Evolutionary conservation across 805 yeast genomes (phyloP), one percentile per base, ranked within the genome.

Genomic region (Cyberlindnera nakhonratchasimensis): DNA sequence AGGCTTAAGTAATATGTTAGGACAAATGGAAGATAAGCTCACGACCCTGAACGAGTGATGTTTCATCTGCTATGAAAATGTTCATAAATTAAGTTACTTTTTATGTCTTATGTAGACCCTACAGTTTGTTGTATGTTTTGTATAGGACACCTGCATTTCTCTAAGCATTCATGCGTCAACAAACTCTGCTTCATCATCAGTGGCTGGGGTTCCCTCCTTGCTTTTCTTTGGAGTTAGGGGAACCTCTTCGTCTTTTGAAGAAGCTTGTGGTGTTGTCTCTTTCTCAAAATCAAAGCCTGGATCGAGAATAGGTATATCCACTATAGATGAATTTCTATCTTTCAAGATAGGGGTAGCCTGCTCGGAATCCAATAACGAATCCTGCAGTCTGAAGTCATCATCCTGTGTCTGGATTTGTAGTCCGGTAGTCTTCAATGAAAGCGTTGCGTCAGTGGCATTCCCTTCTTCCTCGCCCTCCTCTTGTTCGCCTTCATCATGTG

Each of bases 11-110:
- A 40, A 34, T 6, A 50, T 61, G 17, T 42, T 66, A 40, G 61
- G 58, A 8, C 48, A 54, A 3, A 49, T 65, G 46, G 66, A 59
- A 35, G 66, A 62, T 28, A 65, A 59, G 33, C 37, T 61, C 16
- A 30, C 30, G 26, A 46, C 48, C 18, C 39, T 54, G 42, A 48
- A 44, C 20, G 61, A 55, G 40, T 58, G 24, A 31, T 6, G 5
- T 29, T 14, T 29, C 16, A 23, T 23, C 12, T 12, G 26, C 26
- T n/a, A n/a, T n/a, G n/a, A 23, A 9, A 23, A 8, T 12, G 26
- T 9, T 12, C 8, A 23, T 23, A 9, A 9, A 23, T 9, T 9
- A 23, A 8, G 26, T 9, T 23, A 9, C 8, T 23, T 23, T 23
- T 12, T 9, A 23, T 23, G 26, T 26, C n/a, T 26, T 26, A 26